Evolutionary conservation across 2,329 filamentous ascomycete genomes (phyloP).

Genomic region (Alternaria metachromatica): DNA sequence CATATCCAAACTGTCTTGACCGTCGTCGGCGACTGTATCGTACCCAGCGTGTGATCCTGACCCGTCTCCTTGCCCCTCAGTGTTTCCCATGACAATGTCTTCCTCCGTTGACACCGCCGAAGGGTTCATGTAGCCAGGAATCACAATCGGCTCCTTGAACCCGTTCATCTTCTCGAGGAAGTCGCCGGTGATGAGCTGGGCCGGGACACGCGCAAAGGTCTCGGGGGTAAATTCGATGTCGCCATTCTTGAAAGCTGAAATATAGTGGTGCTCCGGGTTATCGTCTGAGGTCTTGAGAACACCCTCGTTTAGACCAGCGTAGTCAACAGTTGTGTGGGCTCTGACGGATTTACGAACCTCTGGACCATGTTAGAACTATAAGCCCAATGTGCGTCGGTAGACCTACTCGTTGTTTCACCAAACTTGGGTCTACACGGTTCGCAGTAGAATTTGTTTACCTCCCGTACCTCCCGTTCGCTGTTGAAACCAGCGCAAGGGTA

Average conservation of each 20-base stretch:
- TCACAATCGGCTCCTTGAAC: constrained; percentile 72
- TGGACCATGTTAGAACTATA: constrained; percentile 38
- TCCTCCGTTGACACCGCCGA: constrained; percentile 34
- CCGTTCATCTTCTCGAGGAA: constrained; percentile 67
- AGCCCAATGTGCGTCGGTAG: constrained; percentile 31
- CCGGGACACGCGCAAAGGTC: constrained; percentile 67
- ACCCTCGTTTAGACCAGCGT: constrained; percentile 71
- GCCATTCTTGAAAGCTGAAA: constrained; percentile 70
- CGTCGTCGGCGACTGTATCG: constrained; percentile 61
- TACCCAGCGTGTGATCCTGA: constrained; percentile 53
- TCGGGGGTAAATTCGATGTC: constrained; percentile 67
- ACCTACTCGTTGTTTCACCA: constrained; percentile 66
- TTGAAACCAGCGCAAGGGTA: constrained; percentile 71
- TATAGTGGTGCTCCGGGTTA: constrained; percentile 70
- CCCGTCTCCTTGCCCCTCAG: constrained; percentile 22
- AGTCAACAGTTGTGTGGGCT: constrained; percentile 70
- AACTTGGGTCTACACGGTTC: constrained; percentile 63
- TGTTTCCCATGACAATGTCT: constrained; percentile 21
- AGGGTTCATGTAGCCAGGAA: constrained; percentile 67
- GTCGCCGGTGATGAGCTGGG: constrained; percentile 68
- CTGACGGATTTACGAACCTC: constrained; percentile 70
- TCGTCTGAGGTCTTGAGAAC: constrained; percentile 70
- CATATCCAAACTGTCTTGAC: constrained; percentile 72
- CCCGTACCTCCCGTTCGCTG: constrained; percentile 67
- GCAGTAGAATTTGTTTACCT: constrained; percentile 73